Evolutionary conservation across 768 basidiomycete species (phyloP), one percentile per base, ranked within the genome.

Genomic region (Zangia roseola): DNA sequence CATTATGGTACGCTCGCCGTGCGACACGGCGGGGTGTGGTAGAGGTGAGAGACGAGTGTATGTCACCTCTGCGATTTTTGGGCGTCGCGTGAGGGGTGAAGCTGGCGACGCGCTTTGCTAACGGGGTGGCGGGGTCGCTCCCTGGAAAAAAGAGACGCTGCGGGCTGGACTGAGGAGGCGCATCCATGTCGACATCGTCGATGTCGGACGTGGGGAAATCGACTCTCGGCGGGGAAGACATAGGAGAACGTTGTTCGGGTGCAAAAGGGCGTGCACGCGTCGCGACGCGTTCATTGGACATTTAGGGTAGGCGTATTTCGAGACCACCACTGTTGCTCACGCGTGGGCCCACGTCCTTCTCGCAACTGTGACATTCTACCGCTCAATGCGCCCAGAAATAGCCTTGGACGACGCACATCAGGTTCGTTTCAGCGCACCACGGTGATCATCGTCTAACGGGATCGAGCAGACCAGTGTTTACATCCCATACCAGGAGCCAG

Each of bases 151-250:
- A 62, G 37, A 62, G 61, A n/a, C 59, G 46, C 30, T 42, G 62
- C 3, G 58, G 58, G 26, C 58, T 53, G 25, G 42, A 5, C 17
- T 38, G 50, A 6, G 54, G 50, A 13, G 55, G 69, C 26, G 65
- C 73, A 24, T 68, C 73, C 80, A 82, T 82, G n/a, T 80, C 70
- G 25, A 78, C 69, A 62, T 81, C 79, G 44, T 84, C 69, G 53
- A 69, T 57, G 40, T 72, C 84, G 6, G 82, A 84, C 1, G 81
- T 74, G 4, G 83, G 83, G 59, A 84, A 84, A 56, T 85, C 81
- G 33, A 84, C 65, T 28, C 76, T 71, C 17, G 82, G 82, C 21
- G 82, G 83, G 35, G 82, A 85, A 8, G 83, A 84, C 83, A 86
- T 85, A n/a, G n/a, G 23, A 21, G 25, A 13, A 24, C 24, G 25